Percentiles rank a stretch among this genome's conserved stretches.
phyloP scores from a whole-genome alignment of 2,329 filamentous ascomycete genomes.

The Pseudocercospora crystallina region DNA sequence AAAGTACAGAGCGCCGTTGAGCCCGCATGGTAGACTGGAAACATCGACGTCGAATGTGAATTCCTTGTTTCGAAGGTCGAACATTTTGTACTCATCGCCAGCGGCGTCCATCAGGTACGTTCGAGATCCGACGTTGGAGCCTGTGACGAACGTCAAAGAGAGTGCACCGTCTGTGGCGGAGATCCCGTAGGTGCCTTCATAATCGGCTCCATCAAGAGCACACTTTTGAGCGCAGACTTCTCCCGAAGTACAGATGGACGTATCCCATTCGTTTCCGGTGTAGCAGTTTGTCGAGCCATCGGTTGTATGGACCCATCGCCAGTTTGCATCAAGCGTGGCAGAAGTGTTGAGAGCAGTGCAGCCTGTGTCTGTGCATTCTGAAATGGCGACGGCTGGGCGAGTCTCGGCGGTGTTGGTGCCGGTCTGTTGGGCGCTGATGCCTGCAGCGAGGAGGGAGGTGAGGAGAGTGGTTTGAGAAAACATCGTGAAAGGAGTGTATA shows the following conservation, averaged over 20 bases:
- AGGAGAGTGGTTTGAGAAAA: background rate
- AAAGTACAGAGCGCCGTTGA: constrained; percentile 70
- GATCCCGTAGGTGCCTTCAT: constrained; percentile 56
- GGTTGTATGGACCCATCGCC: constrained; percentile 51
- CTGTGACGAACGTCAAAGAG: constrained; percentile 47
- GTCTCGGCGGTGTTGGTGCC: constrained; percentile 42
- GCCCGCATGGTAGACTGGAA: constrained; percentile 65
- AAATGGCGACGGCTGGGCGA: constrained; percentile 39
- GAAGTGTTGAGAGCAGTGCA: constrained; percentile 39
- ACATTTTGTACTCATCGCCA: constrained; percentile 63
- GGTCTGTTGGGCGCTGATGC: constrained; percentile 37
- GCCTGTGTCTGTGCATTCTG: constrained; percentile 40
- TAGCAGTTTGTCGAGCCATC: constrained; percentile 52
- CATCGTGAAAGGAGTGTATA: background rate
- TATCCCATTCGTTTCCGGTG: constrained; percentile 46
- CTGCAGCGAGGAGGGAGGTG: background rate
- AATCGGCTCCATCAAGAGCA: constrained; percentile 58
- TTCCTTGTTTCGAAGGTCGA: constrained; percentile 66
- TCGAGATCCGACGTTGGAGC: constrained; percentile 45
- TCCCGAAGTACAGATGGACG: constrained; percentile 41
- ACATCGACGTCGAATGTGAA: constrained; percentile 73
- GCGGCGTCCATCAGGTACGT: constrained; percentile 60
- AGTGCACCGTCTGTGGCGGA: constrained; percentile 51
- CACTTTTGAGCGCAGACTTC: constrained; percentile 55
- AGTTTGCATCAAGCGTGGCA: constrained; percentile 49